phyloP scores from a whole-genome alignment of 2,329 filamentous ascomycete genomes.

The Aspergillus brasiliensis region DNA sequence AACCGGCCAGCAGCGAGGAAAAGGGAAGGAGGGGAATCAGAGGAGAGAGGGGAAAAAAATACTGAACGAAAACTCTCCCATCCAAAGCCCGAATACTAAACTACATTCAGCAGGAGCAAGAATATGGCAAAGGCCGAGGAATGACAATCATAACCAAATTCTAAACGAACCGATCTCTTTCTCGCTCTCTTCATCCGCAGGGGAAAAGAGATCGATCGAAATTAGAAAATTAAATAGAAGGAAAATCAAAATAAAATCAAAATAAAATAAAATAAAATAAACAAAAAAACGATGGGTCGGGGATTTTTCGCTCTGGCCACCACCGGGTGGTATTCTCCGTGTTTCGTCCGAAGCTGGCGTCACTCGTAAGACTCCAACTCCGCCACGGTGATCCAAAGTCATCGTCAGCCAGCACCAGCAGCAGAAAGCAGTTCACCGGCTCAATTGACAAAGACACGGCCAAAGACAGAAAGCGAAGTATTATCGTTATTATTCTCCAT shows the following conservation, averaged over 20 bases:
- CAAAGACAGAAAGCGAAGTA: too few species aligned
- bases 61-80: neutral
- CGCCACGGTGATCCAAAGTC: neutral
- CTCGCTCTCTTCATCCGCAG: too few species aligned
- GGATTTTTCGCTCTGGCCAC: conserved; percentile 5
- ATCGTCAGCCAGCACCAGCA: neutral
- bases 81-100: neutral
- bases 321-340: conserved; percentile 1
- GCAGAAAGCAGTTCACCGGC: too few species aligned
- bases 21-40: neutral
- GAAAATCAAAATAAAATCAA: too few species aligned
- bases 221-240: too few species aligned
- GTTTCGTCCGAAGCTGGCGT: conserved; percentile 3
- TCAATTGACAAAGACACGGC: too few species aligned
- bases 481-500: neutral
- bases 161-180: neutral
- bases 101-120: neutral
- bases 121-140: neutral
- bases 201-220: too few species aligned
- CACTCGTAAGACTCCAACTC: neutral
- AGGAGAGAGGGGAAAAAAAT: neutral
- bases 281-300: neutral
- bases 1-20: neutral
- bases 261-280: neutral
- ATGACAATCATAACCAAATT: neutral